Conservation (phyloP, 768 basidiomycete species). For the Suillus occidentalis region DNA sequence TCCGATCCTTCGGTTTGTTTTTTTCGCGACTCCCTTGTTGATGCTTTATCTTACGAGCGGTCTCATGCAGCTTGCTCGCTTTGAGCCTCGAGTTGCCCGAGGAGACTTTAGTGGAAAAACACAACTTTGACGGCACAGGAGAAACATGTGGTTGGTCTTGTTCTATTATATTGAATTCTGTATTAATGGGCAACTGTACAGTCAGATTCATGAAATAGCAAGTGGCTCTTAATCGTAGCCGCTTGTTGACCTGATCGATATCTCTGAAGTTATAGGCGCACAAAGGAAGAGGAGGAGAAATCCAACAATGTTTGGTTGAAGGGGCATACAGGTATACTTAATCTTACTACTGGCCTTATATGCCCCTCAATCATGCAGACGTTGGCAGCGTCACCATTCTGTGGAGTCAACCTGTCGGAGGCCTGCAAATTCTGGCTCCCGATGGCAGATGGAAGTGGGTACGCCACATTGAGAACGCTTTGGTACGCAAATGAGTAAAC, state of each 20-base stretch:
- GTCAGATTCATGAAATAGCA: constrained; percentile 53
- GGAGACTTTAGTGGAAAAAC: constrained; percentile 41
- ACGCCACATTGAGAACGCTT: constrained; percentile 45
- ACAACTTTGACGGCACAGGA: constrained; percentile 36
- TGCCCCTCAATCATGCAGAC: constrained; percentile 29
- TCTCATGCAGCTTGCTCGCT: constrained; percentile 36
- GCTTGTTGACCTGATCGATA: background rate
- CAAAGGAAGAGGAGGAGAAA: constrained; percentile 41
- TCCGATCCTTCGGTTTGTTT: constrained; percentile 35
- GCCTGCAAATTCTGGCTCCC: constrained; percentile 43
- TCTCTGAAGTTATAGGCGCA: constrained; percentile 38
- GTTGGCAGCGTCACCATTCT: constrained; percentile 45
- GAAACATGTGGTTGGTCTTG: constrained; percentile 37
- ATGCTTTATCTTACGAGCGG: background rate
- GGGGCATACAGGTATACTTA: constrained; percentile 43
- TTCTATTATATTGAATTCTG: background rate
- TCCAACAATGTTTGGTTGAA: constrained; percentile 51
- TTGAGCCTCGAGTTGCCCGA: constrained; percentile 47
- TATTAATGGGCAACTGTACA: constrained; percentile 13
- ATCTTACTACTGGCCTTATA: background rate
- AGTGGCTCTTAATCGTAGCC: constrained; percentile 11
- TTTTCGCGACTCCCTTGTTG: background rate
- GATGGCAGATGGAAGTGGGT: constrained; percentile 47
- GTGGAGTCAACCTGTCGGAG: constrained; percentile 50
- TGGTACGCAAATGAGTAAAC: constrained; percentile 30